These are phyloP conservation scores for Penicillium coprophilum DNA, from an alignment of 495 filamentous ascomycete species.

Conservation along the genomic window DNA sequence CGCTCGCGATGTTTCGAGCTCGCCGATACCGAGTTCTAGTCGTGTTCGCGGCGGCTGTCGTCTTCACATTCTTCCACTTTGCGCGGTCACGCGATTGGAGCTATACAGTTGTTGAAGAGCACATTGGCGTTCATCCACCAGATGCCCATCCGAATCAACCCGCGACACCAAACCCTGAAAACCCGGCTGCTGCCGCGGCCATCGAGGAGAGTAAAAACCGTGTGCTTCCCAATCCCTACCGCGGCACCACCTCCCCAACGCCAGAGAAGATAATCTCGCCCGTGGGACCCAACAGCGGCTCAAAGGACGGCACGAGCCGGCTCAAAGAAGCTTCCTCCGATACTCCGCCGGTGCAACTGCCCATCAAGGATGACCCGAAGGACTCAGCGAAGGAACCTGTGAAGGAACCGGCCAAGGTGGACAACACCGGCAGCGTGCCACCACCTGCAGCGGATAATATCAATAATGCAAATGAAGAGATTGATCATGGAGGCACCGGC, in stretches of 20 bases:
- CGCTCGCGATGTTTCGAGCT: slow-evolving; percentile 64
- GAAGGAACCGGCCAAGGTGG: background rate
- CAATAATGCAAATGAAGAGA: background rate
- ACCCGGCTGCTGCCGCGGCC: slow-evolving; percentile 4
- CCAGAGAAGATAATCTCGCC: slow-evolving; percentile 5
- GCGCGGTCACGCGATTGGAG: slow-evolving; percentile 38
- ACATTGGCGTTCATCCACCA: slow-evolving; percentile 5
- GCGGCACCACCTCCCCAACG: slow-evolving; percentile 7
- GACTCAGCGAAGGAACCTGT: background rate
- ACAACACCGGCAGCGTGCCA: background rate
- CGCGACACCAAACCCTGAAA: slow-evolving; percentile 6
- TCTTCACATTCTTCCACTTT: slow-evolving; percentile 67
- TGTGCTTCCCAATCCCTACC: slow-evolving; percentile 15
- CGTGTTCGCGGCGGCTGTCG: slow-evolving; percentile 63
- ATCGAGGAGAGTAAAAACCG: slow-evolving; percentile 15
- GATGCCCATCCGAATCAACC: slow-evolving; percentile 9
- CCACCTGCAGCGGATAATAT: background rate
- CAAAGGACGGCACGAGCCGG: background rate
- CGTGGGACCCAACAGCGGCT: slow-evolving; percentile 7
- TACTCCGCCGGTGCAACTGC: background rate
- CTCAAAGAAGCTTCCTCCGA: slow-evolving; percentile 3
- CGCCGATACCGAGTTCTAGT: slow-evolving; percentile 76
- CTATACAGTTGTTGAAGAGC: slow-evolving; percentile 17
- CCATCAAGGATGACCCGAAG: slow-evolving; percentile 1
- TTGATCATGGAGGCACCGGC: slow-evolving; percentile 27